Percentiles rank a stretch among this genome's conserved stretches.
Evolutionary conservation across 495 filamentous ascomycete genomes (phyloP).

Genomic region (Aspergillus sclerotiicarbonarius): DNA sequence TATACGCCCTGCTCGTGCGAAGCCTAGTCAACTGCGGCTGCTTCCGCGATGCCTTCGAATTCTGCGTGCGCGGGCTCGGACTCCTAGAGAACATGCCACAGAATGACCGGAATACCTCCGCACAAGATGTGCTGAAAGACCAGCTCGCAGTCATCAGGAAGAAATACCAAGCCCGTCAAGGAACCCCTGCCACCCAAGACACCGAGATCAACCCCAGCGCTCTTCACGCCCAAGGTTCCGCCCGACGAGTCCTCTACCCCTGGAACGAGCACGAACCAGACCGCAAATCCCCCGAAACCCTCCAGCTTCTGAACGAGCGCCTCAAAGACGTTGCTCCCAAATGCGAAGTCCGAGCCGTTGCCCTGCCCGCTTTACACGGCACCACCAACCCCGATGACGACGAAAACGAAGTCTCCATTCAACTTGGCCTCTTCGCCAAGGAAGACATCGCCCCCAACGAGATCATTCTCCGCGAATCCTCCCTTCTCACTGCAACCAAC

Average conservation of each 20-base stretch:
- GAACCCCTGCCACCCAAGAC: background rate
- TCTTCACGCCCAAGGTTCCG: constrained; percentile 70
- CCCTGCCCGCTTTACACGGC: constrained; percentile 65
- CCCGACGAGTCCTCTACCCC: constrained; percentile 84
- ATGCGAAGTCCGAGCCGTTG: constrained; percentile 66
- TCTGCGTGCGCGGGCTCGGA: constrained; percentile 48
- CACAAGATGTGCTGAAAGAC: constrained; percentile 17
- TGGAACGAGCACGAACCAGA: constrained; percentile 93
- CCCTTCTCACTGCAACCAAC: constrained; percentile 79
- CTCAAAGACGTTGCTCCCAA: constrained; percentile 64
- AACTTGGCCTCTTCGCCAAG: constrained; percentile 87
- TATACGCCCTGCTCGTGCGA: constrained; percentile 47
- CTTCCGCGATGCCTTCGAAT: constrained; percentile 66
- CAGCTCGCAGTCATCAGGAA: constrained; percentile 32
- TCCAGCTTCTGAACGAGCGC: constrained; percentile 64
- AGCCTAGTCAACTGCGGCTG: constrained; percentile 66
- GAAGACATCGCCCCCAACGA: constrained; percentile 75
- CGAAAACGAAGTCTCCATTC: constrained; percentile 47
- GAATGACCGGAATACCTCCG: constrained; percentile 11
- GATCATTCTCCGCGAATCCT: constrained; percentile 73
- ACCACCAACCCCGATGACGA: constrained; percentile 21
- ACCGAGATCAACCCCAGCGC: constrained; percentile 47
- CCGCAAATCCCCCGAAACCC: constrained; percentile 66
- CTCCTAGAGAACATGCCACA: constrained; percentile 26
- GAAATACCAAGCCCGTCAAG: constrained; percentile 36